These are phyloP conservation scores for Trichoderma koningii DNA, from an alignment of 2,329 filamentous ascomycete species.

Conservation along the genomic window DNA sequence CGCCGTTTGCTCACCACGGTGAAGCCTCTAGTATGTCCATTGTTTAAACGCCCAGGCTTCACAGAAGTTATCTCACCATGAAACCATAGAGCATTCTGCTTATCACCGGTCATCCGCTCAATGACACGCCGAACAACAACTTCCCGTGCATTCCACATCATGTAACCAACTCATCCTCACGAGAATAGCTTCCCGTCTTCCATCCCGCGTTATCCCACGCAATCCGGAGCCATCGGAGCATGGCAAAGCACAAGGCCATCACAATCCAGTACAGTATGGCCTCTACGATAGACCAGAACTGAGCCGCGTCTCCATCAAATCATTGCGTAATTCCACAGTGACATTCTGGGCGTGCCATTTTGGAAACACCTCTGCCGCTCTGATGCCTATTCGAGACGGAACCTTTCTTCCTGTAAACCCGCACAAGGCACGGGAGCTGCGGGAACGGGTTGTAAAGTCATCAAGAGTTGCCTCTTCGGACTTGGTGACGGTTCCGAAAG, in stretches of 20 bases:
- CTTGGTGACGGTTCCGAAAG: background rate
- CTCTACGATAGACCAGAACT: background rate
- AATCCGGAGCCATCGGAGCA: constrained; percentile 1
- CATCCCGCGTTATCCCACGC: background rate
- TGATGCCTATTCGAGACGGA: background rate
- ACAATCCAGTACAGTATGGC: too few relatives aligned
- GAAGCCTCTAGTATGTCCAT: background rate
- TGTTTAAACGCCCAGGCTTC: too few relatives aligned
- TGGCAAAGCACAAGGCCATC: background rate
- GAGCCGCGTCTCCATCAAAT: background rate
- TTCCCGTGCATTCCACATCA: background rate
- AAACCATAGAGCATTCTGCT: background rate
- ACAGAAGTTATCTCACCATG: too few relatives aligned
- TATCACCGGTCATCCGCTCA: background rate
- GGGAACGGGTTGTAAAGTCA: background rate
- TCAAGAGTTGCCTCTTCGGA: constrained; percentile 1
- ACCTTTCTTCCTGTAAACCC: background rate
- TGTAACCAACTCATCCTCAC: background rate
- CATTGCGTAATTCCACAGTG: background rate
- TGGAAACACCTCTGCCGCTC: background rate
- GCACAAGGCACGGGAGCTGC: background rate
- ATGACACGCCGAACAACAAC: background rate
- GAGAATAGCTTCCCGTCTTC: background rate
- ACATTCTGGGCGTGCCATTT: background rate
- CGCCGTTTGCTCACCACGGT: background rate